phyloP scores from a whole-genome alignment of 495 filamentous ascomycete species.

The Penicillium manginii region DNA sequence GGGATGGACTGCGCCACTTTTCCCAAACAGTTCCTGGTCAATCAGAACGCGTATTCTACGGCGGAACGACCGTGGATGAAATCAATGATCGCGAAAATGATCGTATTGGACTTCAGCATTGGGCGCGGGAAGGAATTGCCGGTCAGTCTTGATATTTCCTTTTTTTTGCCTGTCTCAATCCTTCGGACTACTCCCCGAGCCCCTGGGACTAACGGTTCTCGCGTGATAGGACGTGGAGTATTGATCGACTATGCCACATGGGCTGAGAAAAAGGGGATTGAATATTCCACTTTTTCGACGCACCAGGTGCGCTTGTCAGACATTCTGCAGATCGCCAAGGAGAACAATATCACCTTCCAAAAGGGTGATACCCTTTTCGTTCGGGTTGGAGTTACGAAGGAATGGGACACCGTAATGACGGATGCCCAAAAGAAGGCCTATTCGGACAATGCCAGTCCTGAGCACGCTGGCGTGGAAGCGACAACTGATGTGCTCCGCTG shows the following conservation, averaged over 20 bases:
- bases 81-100: slow-evolving; percentile 55
- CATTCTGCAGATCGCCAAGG: slow-evolving; percentile 41
- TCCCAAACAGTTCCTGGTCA: slow-evolving; percentile 36
- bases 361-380: slow-evolving; percentile 60
- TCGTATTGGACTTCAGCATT: slow-evolving; percentile 52
- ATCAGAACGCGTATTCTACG: slow-evolving; percentile 52
- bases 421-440: slow-evolving; percentile 41
- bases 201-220: neutral
- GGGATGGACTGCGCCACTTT: slow-evolving; percentile 70
- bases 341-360: slow-evolving; percentile 43
- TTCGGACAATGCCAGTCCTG: slow-evolving; percentile 26
- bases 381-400: slow-evolving; percentile 48
- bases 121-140: slow-evolving; percentile 49
- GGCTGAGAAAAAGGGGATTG: slow-evolving; percentile 42
- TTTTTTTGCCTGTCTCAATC: neutral
- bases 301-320: slow-evolving; percentile 44
- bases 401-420: slow-evolving; percentile 41
- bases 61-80: slow-evolving; percentile 47
- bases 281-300: slow-evolving; percentile 40
- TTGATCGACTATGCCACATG: slow-evolving; percentile 59
- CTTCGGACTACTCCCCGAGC: neutral
- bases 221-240: slow-evolving; percentile 51
- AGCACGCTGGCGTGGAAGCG: slow-evolving; percentile 48
- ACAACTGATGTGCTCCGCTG: slow-evolving; percentile 46
- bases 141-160: slow-evolving; percentile 28